These are phyloP conservation scores for Fusarium duplospermum DNA, from an alignment of 2,329 filamentous ascomycete genomes.

Conservation along the genomic window DNA sequence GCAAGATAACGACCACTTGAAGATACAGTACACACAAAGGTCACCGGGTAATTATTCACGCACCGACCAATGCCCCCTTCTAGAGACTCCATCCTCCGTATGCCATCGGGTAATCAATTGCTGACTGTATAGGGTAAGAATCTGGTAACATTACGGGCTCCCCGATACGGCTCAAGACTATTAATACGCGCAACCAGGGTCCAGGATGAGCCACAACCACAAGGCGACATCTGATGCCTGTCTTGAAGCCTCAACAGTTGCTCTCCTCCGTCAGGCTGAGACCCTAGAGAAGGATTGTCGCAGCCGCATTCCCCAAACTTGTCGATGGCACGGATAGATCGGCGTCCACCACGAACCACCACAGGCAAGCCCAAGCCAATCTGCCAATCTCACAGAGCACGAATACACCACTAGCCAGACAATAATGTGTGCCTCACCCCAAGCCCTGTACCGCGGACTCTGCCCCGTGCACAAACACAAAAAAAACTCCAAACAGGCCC, in stretches of 20 bases:
- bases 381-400: background rate
- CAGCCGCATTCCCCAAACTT: conserved; percentile 2
- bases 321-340: conserved; percentile 27
- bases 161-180: background rate
- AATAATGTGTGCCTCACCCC: background rate
- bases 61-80: background rate
- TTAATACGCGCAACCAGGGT: background rate
- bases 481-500: background rate
- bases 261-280: background rate
- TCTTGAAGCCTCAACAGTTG: background rate
- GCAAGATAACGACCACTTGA: background rate
- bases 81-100: background rate
- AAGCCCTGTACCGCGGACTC: background rate
- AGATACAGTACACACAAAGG: background rate
- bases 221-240: background rate
- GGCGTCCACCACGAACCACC: conserved; percentile 5
- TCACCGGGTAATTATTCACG: background rate
- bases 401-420: background rate
- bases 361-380: background rate
- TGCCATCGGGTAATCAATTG: background rate
- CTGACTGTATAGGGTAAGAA: background rate
- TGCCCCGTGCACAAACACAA: background rate
- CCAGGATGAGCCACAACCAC: background rate
- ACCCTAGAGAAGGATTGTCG: conserved; percentile 1
- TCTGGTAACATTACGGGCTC: background rate